Evolutionary conservation across 2,329 filamentous ascomycete species (phyloP), one percentile per base, ranked within the genome.

Genomic region (Cytospora piceicola): DNA sequence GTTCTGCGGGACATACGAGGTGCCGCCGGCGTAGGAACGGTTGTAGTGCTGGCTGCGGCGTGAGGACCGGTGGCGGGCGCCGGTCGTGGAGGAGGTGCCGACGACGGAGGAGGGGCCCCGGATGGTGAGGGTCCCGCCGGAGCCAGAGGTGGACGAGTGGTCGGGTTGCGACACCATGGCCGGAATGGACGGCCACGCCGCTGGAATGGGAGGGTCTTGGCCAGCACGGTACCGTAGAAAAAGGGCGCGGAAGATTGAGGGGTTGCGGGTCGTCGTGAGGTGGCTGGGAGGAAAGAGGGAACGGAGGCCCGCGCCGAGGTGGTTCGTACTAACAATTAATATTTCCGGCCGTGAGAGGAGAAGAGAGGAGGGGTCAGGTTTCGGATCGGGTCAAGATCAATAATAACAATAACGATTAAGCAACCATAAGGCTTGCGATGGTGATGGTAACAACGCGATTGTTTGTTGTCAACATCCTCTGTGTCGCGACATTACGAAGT

Each of bases 11-110:
- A 87, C 79, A 73, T 90, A 88, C 22, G 87, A 85, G 39, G 83
- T 81, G 68, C 89, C 89, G 65, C 92, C 92, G 72, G 90, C 87
- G 75, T 95, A 91, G 57, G 92, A 95, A 69, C 92, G 90, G 75
- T 90, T 90, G 73, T 93, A 91, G 71, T 92, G 88, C 34, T 72
- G 66, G 51, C 73, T 57, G 67, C 63, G 68, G 27, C 22, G 59
- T 11, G 64, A 66, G 34, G 65, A 64, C 14, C 67, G 67, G 69
- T 63, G 70, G 67, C 53, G 68, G 61, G 51, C 64, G 58, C 68
- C 63, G 32, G 69, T 69, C 60, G 69, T 70, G 61, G 68, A 68
- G 63, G 69, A 68, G 56, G 67, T 71, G 63, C 72, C 72, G 67
- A 75, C 71, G 64, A 75, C 72, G 20, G 75, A 75, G 52, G 74